Evolutionary conservation across 768 basidiomycete species (phyloP).

Genomic region (Tephrocybe sp.): DNA sequence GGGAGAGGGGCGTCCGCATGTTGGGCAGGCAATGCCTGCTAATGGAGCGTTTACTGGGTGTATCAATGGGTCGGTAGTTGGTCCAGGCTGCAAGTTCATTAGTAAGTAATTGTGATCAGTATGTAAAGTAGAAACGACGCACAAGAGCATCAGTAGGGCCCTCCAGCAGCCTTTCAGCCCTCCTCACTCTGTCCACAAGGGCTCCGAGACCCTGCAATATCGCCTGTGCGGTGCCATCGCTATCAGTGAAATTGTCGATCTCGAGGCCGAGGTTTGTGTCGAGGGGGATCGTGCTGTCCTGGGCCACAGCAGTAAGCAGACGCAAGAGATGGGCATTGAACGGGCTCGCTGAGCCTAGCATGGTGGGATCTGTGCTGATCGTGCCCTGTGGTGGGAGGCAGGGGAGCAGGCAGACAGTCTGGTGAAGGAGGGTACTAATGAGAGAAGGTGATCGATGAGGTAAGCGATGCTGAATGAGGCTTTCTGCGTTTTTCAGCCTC

Average conservation of each 20-base stretch:
- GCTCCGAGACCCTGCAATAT: conserved; percentile 1
- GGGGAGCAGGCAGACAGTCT: no score
- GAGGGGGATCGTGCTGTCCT: conserved; percentile 1
- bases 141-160: background rate
- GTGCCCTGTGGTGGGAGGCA: no score
- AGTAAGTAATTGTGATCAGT: no score
- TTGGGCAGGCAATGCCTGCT: conserved; percentile 11
- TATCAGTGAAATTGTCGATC: background rate
- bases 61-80: background rate
- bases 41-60: conserved; percentile 1
- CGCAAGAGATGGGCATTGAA: conserved; percentile 10
- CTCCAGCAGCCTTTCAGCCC: conserved; percentile 2
- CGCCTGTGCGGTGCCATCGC: conserved; percentile 6
- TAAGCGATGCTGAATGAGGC: no score
- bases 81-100: background rate
- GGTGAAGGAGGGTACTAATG: no score
- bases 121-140: background rate
- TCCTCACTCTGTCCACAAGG: conserved; percentile 1
- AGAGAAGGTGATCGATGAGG: no score
- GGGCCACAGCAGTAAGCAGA: conserved; percentile 3
- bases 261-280: conserved; percentile 2
- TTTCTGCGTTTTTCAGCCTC: no score
- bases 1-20: conserved; percentile 8
- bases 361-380: no score
- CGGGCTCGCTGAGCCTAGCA: background rate